Percentiles rank a stretch among this genome's conserved stretches.
Evolutionary conservation across 176 grass and related monocot species (phyloP).

Genomic region (Guadua angustifolia): DNA sequence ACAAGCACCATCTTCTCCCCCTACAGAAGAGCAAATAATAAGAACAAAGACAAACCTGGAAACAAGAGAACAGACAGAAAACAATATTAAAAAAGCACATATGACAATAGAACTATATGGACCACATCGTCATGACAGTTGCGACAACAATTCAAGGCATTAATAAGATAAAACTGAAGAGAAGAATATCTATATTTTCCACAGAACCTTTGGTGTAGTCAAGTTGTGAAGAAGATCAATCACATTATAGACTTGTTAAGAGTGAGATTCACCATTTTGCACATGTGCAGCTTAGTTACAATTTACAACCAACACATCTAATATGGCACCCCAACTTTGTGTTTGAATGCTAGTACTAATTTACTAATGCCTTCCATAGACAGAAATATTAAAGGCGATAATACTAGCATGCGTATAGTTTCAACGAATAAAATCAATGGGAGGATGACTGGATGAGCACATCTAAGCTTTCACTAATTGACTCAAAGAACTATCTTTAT

Average conservation of each 20-base stretch:
- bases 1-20: conserved; percentile 86
- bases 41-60: conserved; percentile 18
- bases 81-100: not conserved
- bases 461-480: not conserved
- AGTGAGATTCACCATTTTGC: not conserved
- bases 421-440: conserved; percentile 2
- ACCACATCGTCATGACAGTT: not conserved
- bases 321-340: not conserved
- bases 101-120: not conserved
- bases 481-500: not conserved
- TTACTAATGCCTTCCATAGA: not conserved
- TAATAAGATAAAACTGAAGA: conserved; percentile 2
- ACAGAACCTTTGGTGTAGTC: not conserved
- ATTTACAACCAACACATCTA: not conserved
- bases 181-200: conserved; percentile 15
- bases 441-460: conserved; percentile 2
- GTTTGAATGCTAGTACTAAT: not conserved
- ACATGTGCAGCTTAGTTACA: not conserved
- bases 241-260: not conserved
- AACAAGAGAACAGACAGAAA: conserved; percentile 20
- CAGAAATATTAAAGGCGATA: not conserved
- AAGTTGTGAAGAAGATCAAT: conserved; percentile 9
- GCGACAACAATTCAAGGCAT: not conserved
- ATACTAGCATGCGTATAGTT: not conserved
- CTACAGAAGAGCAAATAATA: conserved; percentile 51